These are phyloP conservation scores for Rhizopus sp. DNA, from an alignment of 371 early-diverging fungal genomes.

Conservation along the genomic window DNA sequence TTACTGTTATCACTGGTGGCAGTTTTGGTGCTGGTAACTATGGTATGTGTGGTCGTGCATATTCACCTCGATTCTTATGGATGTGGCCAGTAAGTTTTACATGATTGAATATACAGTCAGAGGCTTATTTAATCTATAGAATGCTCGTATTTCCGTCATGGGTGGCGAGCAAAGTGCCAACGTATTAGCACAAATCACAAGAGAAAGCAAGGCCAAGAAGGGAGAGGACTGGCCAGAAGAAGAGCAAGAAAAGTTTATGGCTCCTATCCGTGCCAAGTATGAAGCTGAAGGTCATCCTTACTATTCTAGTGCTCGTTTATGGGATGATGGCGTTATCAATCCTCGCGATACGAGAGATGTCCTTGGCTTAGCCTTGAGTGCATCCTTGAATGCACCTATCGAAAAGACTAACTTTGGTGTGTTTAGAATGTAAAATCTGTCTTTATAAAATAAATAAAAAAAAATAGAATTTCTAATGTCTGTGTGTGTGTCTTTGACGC, in stretches of 20 bases:
- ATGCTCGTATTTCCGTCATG: conserved; percentile 96
- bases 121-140: conserved; percentile 31
- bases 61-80: conserved; percentile 94
- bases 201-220: conserved; percentile 83
- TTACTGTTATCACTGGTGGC: conserved; percentile 92
- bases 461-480: conserved; percentile 1
- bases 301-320: conserved; percentile 85
- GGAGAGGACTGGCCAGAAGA: conserved; percentile 76
- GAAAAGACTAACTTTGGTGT: conserved; percentile 88
- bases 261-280: conserved; percentile 83
- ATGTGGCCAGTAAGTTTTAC: conserved; percentile 88
- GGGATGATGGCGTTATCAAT: conserved; percentile 98
- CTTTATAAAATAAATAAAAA: not conserved
- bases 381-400: conserved; percentile 80
- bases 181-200: conserved; percentile 89
- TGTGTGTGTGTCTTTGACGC: not conserved
- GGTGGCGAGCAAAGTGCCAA: conserved; percentile 98
- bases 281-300: conserved; percentile 97
- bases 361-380: conserved; percentile 86
- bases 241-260: conserved; percentile 83
- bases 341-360: conserved; percentile 91
- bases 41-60: conserved; percentile 98
- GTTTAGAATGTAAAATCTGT: conserved; percentile 88
- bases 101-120: no score
- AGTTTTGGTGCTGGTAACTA: conserved; percentile 96